Evolutionary conservation across 2,329 filamentous ascomycete genomes (phyloP).

Genomic region (Paradendryphiella salina): DNA sequence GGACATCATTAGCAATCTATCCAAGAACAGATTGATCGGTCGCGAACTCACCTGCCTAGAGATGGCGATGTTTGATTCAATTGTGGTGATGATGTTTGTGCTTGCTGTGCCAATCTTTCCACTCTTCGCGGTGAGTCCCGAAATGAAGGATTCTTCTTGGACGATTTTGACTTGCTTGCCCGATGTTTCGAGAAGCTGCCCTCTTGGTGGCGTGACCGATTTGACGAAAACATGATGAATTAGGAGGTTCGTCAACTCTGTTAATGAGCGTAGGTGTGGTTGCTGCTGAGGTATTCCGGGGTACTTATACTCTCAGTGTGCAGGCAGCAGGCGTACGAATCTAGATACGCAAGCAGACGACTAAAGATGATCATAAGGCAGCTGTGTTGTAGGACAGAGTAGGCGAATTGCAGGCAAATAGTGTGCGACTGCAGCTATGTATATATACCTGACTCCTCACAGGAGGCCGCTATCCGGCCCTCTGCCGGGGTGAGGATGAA

Average conservation of each 20-base stretch:
- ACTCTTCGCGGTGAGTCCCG: conserved; percentile 41
- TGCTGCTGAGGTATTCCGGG: conserved; percentile 21
- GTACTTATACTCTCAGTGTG: conserved; percentile 35
- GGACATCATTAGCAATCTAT: conserved; percentile 22
- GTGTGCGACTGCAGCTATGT: conserved; percentile 29
- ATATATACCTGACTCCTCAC: conserved; percentile 42
- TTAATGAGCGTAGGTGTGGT: conserved; percentile 1
- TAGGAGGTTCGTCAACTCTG: conserved; percentile 8
- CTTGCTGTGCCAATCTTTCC: conserved; percentile 43
- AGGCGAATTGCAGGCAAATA: conserved; percentile 34
- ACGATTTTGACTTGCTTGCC: conserved; percentile 45
- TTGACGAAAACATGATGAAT: conserved; percentile 44
- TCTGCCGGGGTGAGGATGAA: conserved; percentile 31
- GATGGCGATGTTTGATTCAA: conserved; percentile 44
- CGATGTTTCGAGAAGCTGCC: conserved; percentile 48
- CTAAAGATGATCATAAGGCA: conserved; percentile 38
- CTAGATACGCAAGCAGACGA: conserved; percentile 30
- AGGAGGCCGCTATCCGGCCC: conserved; percentile 40
- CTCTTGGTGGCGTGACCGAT: conserved; percentile 36
- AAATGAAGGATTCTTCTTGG: conserved; percentile 46
- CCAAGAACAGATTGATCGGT: not conserved
- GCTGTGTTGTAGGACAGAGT: conserved; percentile 27
- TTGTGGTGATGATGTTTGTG: conserved; percentile 38
- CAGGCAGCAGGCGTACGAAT: conserved; percentile 41
- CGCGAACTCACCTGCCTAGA: conserved; percentile 41